Conservation (phyloP, 2,329 filamentous ascomycete species). For the Pseudopithomyces chartarum region DNA sequence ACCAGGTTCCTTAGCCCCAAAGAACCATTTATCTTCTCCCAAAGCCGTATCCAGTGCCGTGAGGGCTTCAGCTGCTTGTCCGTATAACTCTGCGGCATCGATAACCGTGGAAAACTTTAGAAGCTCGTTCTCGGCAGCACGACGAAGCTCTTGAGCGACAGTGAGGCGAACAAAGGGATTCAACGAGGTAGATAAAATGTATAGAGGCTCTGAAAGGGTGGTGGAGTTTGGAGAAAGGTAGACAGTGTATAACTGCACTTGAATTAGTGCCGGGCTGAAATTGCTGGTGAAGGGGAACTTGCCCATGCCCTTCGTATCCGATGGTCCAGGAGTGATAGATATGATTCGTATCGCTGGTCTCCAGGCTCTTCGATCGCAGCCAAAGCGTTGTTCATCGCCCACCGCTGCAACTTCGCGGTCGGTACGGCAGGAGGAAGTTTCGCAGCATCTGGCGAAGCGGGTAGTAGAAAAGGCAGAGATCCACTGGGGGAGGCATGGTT, state of each 20-base stretch:
- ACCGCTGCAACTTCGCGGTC: slow-evolving; percentile 71
- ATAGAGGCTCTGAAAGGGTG: slow-evolving; percentile 70
- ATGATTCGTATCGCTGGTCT: slow-evolving; percentile 70
- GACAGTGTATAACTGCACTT: slow-evolving; percentile 70
- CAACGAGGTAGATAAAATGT: slow-evolving; percentile 67
- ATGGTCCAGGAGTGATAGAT: slow-evolving; percentile 76
- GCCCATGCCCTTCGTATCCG: slow-evolving; percentile 87
- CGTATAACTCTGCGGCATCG: slow-evolving; percentile 62
- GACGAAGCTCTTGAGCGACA: slow-evolving; percentile 68
- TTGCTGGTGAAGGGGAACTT: slow-evolving; percentile 29
- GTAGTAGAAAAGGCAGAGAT: slow-evolving; percentile 84
- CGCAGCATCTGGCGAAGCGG: slow-evolving; percentile 41
- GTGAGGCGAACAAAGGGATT: slow-evolving; percentile 67
- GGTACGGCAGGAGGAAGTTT: slow-evolving; percentile 55
- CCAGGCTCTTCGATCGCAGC: slow-evolving; percentile 50
- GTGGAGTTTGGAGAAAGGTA: slow-evolving; percentile 76
- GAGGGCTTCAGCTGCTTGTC: slow-evolving; percentile 66
- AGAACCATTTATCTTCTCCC: slow-evolving; percentile 65
- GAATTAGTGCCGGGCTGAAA: not conserved
- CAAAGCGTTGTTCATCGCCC: slow-evolving; percentile 58
- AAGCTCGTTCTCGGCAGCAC: slow-evolving; percentile 76
- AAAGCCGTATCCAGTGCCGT: slow-evolving; percentile 65
- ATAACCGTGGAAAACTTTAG: slow-evolving; percentile 65
- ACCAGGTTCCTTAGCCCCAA: slow-evolving; percentile 62
- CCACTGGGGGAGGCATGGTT: slow-evolving; percentile 94